Percentiles rank a stretch among this genome's conserved stretches.
Evolutionary conservation across 495 filamentous ascomycete species (phyloP).

Genomic region (Ramalina intermedia): DNA sequence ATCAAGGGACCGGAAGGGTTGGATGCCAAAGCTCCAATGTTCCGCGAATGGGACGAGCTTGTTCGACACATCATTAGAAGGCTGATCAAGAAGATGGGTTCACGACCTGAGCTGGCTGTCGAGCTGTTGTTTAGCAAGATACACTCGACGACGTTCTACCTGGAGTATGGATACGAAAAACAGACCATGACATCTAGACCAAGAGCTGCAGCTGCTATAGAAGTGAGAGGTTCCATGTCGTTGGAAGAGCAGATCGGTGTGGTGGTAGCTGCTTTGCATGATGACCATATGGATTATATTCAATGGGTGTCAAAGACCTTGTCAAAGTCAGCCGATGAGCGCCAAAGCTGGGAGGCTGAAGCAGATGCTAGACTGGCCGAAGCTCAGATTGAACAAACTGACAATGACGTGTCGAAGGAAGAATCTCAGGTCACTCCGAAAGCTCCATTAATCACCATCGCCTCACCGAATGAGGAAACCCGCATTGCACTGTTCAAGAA

Average conservation of each 20-base stretch:
- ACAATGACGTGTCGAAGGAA: not conserved
- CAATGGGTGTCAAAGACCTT: conserved; percentile 69
- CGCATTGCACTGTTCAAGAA: conserved; percentile 74
- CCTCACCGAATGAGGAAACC: conserved; percentile 50
- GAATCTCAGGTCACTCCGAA: not conserved
- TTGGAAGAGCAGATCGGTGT: conserved; percentile 59
- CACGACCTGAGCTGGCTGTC: conserved; percentile 67
- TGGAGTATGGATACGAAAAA: conserved; percentile 83
- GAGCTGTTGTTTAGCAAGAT: conserved; percentile 94
- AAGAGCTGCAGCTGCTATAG: conserved; percentile 58
- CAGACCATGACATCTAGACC: conserved; percentile 47
- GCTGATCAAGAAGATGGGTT: conserved; percentile 63
- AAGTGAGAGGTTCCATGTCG: conserved; percentile 57
- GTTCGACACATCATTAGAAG: conserved; percentile 65
- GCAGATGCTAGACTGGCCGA: conserved; percentile 39
- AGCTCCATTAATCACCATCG: conserved; percentile 33
- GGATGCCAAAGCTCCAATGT: conserved; percentile 44
- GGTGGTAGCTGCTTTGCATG: conserved; percentile 62
- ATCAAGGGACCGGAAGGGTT: conserved; percentile 80
- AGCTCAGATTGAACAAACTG: not conserved
- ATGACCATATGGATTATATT: conserved; percentile 57
- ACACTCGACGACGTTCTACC: conserved; percentile 62
- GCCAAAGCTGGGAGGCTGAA: conserved; percentile 65
- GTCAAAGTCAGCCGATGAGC: conserved; percentile 50
- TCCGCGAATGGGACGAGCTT: conserved; percentile 86